A percentile compares a stretch with the other conserved stretches of the same genome.
Conservation (phyloP, 2,329 filamentous ascomycete species). For the Aphanoascus verrucosus region DNA sequence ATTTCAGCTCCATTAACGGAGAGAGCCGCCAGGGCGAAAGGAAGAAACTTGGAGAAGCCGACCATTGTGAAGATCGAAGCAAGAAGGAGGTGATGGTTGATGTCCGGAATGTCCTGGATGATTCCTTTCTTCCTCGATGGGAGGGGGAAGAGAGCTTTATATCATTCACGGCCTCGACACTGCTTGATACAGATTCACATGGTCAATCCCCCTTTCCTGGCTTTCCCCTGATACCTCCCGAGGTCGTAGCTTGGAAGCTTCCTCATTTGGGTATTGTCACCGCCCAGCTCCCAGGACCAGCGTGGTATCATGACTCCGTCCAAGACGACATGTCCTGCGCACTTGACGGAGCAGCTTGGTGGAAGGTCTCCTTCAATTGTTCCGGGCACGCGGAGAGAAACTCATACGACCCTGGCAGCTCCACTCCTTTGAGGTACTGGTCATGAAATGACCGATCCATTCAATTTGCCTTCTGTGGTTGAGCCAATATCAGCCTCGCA, state of each 20-base stretch:
- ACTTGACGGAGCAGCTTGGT: background rate
- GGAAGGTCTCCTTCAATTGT: background rate
- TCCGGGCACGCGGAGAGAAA: constrained; percentile 7
- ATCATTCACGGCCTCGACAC: background rate
- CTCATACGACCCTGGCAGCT: background rate
- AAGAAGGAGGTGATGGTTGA: background rate
- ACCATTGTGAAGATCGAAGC: constrained; percentile 11
- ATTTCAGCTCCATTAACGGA: constrained; percentile 14
- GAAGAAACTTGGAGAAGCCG: constrained; percentile 11
- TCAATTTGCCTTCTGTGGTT: background rate
- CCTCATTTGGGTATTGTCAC: constrained; percentile 1
- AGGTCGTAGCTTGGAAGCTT: background rate
- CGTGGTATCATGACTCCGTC: constrained; percentile 3
- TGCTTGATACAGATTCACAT: constrained; percentile 3
- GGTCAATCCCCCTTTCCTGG: background rate
- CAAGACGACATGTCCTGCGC: background rate
- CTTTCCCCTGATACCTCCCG: background rate
- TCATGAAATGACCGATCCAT: constrained; percentile 5
- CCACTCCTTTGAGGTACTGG: constrained; percentile 1
- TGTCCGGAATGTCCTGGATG: constrained; percentile 5
- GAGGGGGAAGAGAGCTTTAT: background rate
- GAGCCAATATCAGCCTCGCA: background rate
- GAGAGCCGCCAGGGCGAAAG: constrained; percentile 13
- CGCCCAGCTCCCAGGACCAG: background rate
- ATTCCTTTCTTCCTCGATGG: background rate